phyloP scores from a whole-genome alignment of 1,284 basidiomycete genomes.

The Macrocystidia cucumis region DNA sequence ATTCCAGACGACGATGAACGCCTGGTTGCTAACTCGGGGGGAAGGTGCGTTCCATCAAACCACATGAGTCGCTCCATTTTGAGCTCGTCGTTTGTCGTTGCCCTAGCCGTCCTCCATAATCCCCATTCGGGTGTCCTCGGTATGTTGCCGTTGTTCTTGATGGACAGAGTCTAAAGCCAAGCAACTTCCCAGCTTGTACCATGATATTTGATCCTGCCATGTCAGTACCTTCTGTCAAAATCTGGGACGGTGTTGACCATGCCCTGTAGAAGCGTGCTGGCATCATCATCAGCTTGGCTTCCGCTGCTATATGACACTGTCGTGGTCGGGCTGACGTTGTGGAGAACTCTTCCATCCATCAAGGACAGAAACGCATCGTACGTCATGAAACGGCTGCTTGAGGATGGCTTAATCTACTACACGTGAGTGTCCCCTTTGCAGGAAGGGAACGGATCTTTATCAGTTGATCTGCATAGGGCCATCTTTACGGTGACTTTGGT shows the following conservation, averaged over 20 bases:
- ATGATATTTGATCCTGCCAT: slow-evolving; percentile 40
- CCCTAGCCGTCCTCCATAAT: not conserved
- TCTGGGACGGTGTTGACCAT: not conserved
- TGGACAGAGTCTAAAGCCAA: not conserved
- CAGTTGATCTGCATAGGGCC: slow-evolving; percentile 23
- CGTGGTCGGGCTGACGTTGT: slow-evolving; percentile 39
- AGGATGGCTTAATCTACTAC: slow-evolving; percentile 49
- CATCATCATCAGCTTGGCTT: slow-evolving; percentile 46
- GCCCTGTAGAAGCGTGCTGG: slow-evolving; percentile 20
- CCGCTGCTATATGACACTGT: slow-evolving; percentile 48
- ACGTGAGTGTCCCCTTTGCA: slow-evolving; percentile 22
- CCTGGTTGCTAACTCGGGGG: slow-evolving; percentile 37
- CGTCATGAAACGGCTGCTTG: slow-evolving; percentile 37
- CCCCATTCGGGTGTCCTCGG: not conserved
- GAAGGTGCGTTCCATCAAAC: slow-evolving; percentile 28
- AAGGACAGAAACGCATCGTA: slow-evolving; percentile 29
- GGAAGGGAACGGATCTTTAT: slow-evolving; percentile 1
- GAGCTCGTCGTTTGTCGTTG: too few species aligned
- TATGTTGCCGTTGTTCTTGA: not conserved
- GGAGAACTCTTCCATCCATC: slow-evolving; percentile 33
- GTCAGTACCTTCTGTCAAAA: slow-evolving; percentile 15
- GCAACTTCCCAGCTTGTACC: slow-evolving; percentile 33
- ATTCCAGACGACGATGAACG: slow-evolving; percentile 34
- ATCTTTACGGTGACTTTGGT: slow-evolving; percentile 45
- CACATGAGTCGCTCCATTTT: too few species aligned